A percentile compares a stretch with the other conserved stretches of the same genome.
Evolutionary conservation across 805 yeast genomes (phyloP).

Genomic region (Wickerhamomyces queroliae): DNA sequence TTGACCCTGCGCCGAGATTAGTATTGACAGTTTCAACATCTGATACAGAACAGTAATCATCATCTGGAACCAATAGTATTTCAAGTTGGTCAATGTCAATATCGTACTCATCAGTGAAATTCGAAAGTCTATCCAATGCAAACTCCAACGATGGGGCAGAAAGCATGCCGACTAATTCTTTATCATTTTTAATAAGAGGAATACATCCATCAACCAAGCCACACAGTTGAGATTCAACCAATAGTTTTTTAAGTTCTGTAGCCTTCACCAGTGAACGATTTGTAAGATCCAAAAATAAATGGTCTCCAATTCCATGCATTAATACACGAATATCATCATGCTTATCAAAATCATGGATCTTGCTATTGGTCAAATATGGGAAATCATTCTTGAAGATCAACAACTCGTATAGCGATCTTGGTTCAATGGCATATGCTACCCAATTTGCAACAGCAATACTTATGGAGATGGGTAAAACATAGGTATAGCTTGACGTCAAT

Average conservation of each 20-base stretch:
- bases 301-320: slow-evolving; percentile 21
- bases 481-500: slow-evolving; percentile 49
- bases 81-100: not conserved
- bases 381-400: slow-evolving; percentile 41
- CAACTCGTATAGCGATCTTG: slow-evolving; percentile 43
- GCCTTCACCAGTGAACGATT: slow-evolving; percentile 12
- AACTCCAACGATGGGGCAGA: slow-evolving; percentile 47
- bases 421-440: slow-evolving; percentile 48
- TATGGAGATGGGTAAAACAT: slow-evolving; percentile 51
- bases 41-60: not conserved
- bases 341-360: slow-evolving; percentile 25
- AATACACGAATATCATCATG: slow-evolving; percentile 34
- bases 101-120: not conserved
- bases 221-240: slow-evolving; percentile 31
- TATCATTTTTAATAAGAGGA: slow-evolving; percentile 32
- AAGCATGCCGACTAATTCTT: slow-evolving; percentile 35
- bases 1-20: slow-evolving; percentile 61
- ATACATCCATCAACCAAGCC: slow-evolving; percentile 48
- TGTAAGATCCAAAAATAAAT: slow-evolving; percentile 4
- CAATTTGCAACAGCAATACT: slow-evolving; percentile 53
- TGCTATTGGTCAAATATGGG: slow-evolving; percentile 46
- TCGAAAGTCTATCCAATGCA: slow-evolving; percentile 31
- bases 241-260: slow-evolving; percentile 27
- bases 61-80: not conserved
- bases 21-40: not conserved